Base-by-base conservation (phyloP, 805 yeast genomes). In the Candida sphagnicola region DNA sequence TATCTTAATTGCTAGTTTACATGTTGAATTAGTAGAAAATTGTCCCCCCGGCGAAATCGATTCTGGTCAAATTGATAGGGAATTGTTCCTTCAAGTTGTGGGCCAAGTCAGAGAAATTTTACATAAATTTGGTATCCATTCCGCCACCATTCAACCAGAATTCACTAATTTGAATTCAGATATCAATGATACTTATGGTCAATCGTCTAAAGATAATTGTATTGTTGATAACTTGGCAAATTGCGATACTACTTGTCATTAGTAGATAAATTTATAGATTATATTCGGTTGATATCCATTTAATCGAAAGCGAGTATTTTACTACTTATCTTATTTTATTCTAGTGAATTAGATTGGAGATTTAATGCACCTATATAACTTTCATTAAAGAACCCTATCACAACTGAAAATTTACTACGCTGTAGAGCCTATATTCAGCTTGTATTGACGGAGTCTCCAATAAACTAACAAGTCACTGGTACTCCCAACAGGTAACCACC, bases 101-200 rank as follows among this genome's bases (percentile, higher is more conserved):
- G 71, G 79, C 35, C 75, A 77, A 41, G 91, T 91, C 38, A 78
- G 93, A 59, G 76, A 77, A 37, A 80, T 89, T 33, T 72, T 91
- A 52, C 95, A 87, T 52, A 79, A 74, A 18, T 83, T 82, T 55
- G 96, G 95, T 32, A 82, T 91, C 44, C 95, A 90, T 54, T 84
- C 93, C 26, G 95, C 91, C 14, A 91, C 99, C 1, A 90, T 93
- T 36, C 99, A 91, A 63, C 99, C 99, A 0, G 99, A 91, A 65
- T 93, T 91, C 53, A 57, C 62, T 19, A 37, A 28, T 15, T 46
- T 37, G 26, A 42, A 33, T 15, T 28, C 15, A 28, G 18, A 35
- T 30, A 18, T 39, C 5, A 26, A 40, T 8, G 50, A 53, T 43
- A 51, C 57, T 16, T 66, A 56, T 35, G 71, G 70, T 3, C 59